Evolutionary conservation across 164 flowering plant species (phyloP).

Genomic region (Vitis rotundifolia): DNA sequence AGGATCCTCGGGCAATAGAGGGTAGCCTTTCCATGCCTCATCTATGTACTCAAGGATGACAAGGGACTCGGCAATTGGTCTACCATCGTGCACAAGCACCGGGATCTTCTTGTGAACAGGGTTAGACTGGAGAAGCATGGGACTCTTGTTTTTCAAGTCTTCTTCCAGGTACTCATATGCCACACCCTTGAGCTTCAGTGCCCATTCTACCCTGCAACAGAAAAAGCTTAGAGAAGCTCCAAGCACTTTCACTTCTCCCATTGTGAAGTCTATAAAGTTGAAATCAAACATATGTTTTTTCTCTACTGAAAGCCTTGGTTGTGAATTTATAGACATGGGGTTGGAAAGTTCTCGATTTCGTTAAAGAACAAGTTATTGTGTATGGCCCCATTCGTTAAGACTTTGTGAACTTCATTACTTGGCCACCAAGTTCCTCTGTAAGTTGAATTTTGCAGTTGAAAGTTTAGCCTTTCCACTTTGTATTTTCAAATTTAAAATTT

Average conservation of each 20-base stretch:
- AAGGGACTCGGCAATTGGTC: constrained; percentile 14
- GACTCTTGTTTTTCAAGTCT: constrained; percentile 19
- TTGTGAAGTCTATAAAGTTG: too few species aligned
- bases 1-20: constrained; percentile 20
- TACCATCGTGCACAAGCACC: constrained; percentile 15
- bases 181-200: constrained; percentile 21
- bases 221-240: constrained; percentile 5
- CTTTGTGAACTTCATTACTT: too few species aligned
- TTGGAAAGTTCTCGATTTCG: too few species aligned
- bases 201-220: constrained; percentile 23
- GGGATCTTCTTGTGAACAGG: constrained; percentile 24
- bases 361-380: too few species aligned
- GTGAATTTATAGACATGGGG: too few species aligned
- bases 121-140: constrained; percentile 14
- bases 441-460: too few species aligned
- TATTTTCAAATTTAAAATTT: too few species aligned
- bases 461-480: too few species aligned
- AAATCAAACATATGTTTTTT: too few species aligned
- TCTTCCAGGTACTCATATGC: constrained; percentile 14
- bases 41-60: constrained; percentile 31
- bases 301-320: too few species aligned
- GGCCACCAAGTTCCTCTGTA: too few species aligned
- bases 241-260: constrained; percentile 11
- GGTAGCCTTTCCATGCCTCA: constrained; percentile 22
- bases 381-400: too few species aligned